These are phyloP conservation scores for Aureobasidium sp. DNA, from an alignment of 2,329 filamentous ascomycete genomes.

Conservation along the genomic window DNA sequence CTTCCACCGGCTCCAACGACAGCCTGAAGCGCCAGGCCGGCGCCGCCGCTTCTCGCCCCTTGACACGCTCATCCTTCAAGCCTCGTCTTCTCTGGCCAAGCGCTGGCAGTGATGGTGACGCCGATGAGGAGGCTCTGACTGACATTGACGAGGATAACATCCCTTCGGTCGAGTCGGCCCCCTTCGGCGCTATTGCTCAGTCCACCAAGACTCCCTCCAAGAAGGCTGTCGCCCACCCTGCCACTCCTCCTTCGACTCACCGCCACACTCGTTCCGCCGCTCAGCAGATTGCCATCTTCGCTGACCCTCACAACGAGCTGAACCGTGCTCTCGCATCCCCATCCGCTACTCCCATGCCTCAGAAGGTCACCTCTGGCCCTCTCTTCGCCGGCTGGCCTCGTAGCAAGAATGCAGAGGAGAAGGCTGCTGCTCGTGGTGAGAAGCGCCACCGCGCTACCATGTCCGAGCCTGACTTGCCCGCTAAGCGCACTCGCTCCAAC, in stretches of 20 bases:
- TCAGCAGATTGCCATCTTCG: slow-evolving; percentile 9
- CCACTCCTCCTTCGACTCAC: slow-evolving; percentile 54
- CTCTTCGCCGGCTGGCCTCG: slow-evolving; percentile 62
- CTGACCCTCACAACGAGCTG: not conserved
- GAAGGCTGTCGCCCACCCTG: slow-evolving; percentile 39
- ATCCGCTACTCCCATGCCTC: slow-evolving; percentile 13
- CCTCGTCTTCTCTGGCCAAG: slow-evolving; percentile 61
- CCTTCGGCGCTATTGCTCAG: slow-evolving; percentile 12
- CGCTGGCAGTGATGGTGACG: slow-evolving; percentile 37
- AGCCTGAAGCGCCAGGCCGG: slow-evolving; percentile 31
- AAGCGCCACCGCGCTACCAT: not conserved
- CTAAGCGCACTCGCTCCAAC: not conserved
- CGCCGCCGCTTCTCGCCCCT: slow-evolving; percentile 34
- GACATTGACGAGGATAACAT: slow-evolving; percentile 34
- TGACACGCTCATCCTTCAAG: slow-evolving; percentile 62
- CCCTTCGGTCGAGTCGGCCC: slow-evolving; percentile 19
- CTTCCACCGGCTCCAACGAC: slow-evolving; percentile 14
- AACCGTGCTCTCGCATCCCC: not conserved
- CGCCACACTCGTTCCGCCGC: slow-evolving; percentile 49
- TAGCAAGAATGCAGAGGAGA: slow-evolving; percentile 39
- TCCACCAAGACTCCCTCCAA: slow-evolving; percentile 18
- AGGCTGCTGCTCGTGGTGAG: not conserved
- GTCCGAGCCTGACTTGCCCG: not conserved
- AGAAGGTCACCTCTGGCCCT: slow-evolving; percentile 32
- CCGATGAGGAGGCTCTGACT: slow-evolving; percentile 49